Conservation (phyloP, 306 rosid species). For the Myrica gale region DNA sequence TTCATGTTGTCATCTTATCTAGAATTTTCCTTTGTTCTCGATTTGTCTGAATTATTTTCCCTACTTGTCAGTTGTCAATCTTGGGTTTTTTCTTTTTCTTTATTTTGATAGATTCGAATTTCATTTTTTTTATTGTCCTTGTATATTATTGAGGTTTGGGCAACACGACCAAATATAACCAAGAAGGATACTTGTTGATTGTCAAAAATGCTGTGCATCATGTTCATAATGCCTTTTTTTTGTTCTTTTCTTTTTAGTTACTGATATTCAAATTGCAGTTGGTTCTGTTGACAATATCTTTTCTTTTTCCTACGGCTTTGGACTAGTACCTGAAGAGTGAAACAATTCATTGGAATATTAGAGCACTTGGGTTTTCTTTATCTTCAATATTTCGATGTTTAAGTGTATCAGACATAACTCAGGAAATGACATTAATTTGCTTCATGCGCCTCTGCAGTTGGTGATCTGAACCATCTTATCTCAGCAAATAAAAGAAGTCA, state of each 20-base stretch:
- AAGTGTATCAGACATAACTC: neutral
- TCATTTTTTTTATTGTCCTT: neutral
- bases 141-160: neutral
- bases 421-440: conserved; percentile 11
- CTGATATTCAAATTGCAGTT: neutral
- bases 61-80: neutral
- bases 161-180: neutral
- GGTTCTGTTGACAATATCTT: neutral
- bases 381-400: neutral
- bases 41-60: neutral
- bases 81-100: neutral
- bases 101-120: neutral
- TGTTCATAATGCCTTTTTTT: too few species aligned
- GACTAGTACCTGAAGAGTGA: neutral
- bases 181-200: neutral
- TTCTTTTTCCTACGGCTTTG: neutral
- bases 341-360: too few species aligned
- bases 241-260: too few species aligned
- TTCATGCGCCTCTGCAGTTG: too few species aligned
- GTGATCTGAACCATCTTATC: too few species aligned
- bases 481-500: too few species aligned
- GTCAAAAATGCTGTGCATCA: neutral
- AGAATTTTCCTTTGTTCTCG: neutral
- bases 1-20: neutral
- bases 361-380: neutral